These are phyloP conservation scores for Stenogyne calaminthoides DNA, from an alignment of 305 asterid genomes.

Conservation along the genomic window DNA sequence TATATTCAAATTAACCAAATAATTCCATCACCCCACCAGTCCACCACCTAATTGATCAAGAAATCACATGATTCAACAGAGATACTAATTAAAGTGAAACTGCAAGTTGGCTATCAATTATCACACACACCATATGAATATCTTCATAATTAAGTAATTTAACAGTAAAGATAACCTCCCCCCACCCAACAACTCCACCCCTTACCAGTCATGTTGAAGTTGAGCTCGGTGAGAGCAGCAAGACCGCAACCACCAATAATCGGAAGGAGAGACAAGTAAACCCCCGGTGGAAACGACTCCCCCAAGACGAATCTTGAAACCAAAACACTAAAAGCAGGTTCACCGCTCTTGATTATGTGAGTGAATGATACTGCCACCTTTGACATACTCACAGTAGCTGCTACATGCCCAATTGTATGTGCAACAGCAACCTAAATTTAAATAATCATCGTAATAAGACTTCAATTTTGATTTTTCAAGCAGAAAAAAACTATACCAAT, in stretches of 20 bases:
- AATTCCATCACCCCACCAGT: background rate
- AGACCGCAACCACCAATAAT: slow-evolving; percentile 93
- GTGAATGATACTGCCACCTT: slow-evolving; percentile 98
- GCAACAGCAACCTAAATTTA: slow-evolving; percentile 82
- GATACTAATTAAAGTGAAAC: slow-evolving; percentile 17
- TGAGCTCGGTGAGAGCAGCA: slow-evolving; percentile 88
- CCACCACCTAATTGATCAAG: slow-evolving; percentile 33
- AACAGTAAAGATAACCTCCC: background rate
- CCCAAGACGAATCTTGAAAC: slow-evolving; percentile 84
- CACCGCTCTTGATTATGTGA: slow-evolving; percentile 92
- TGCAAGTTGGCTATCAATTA: slow-evolving; percentile 15
- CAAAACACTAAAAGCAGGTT: slow-evolving; percentile 92
- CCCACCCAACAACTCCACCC: no score
- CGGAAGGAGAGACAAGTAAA: slow-evolving; percentile 80
- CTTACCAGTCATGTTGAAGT: slow-evolving; percentile 93
- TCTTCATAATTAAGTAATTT: background rate
- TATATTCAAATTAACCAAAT: slow-evolving; percentile 20
- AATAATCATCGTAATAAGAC: slow-evolving; percentile 3
- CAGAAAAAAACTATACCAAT: slow-evolving; percentile 13
- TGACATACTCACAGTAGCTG: slow-evolving; percentile 97
- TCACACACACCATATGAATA: background rate
- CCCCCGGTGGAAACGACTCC: slow-evolving; percentile 73
- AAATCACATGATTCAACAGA: slow-evolving; percentile 23
- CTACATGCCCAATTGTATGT: slow-evolving; percentile 95
- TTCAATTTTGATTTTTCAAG: slow-evolving; percentile 25